Evolutionary conservation across 2,329 filamentous ascomycete species (phyloP), one percentile per base, ranked within the genome.

Genomic region (Aspergillus sp.): DNA sequence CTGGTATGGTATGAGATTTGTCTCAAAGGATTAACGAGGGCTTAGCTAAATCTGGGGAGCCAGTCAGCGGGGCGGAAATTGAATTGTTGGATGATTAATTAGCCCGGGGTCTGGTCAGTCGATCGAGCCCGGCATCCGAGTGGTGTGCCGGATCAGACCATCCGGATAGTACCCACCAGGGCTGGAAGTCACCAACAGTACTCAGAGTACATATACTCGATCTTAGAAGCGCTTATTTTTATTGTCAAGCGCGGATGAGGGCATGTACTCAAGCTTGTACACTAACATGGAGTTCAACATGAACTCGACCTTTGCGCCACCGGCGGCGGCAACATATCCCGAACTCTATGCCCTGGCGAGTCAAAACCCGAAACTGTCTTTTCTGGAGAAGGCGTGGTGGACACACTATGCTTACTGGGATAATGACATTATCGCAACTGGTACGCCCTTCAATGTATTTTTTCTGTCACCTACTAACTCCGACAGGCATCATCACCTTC

Each of bases 361-460:
- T 69, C 85, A 85, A 83, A 93, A 96, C 85, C 87, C 95, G 59
- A 87, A 91, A 69, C 87, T 97, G 72, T 96, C 91, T 78, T 83
- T 90, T 68, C 81, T 87, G 72, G 94, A 98, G 84, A 89, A 89
- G 74, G 84, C 96, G 69, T 98, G 94, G 94, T 89, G 91, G 81
- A 88, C 91, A 43, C 97, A 92, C 92, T 98, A 98, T 77, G 85
- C 93, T 19, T 98, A 88, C 84, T 96, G 97, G 89, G 90, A 95
- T 77, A 97, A 98, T 78, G 94, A 98, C 78, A 88, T 90, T 55
- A 87, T 98, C 65, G 94, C 94, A 10, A 69, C 67, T 12, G 66
- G 66, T 67, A 65, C 8, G 30, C n/a, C 12, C 4, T 2, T 5
- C 1, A 4, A 25, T 12, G 8, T 7, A 32, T 15, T 12, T 2